These are phyloP conservation scores for Fusarium sp. DNA, from an alignment of 2,329 filamentous ascomycete genomes.

Conservation along the genomic window DNA sequence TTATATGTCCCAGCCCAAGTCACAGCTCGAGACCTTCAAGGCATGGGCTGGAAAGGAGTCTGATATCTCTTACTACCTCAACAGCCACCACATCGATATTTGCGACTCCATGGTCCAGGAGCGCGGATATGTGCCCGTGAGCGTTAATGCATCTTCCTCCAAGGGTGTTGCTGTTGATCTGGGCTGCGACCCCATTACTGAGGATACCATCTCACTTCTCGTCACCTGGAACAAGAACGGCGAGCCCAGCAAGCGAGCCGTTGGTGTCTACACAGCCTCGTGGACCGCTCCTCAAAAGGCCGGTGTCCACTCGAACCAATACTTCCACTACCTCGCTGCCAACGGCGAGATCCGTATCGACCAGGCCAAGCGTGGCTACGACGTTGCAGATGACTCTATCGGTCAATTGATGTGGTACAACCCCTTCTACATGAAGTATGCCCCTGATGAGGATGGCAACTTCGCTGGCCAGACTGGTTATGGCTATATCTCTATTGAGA, in stretches of 20 bases:
- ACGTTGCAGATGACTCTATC: slow-evolving; percentile 83
- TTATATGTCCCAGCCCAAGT: slow-evolving; percentile 95
- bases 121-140: slow-evolving; percentile 77
- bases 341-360: slow-evolving; percentile 89
- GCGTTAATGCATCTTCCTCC: slow-evolving; percentile 80
- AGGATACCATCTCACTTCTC: slow-evolving; percentile 92
- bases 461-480: slow-evolving; percentile 92
- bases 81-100: slow-evolving; percentile 93
- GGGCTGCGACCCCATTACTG: slow-evolving; percentile 82
- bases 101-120: slow-evolving; percentile 88
- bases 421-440: slow-evolving; percentile 95
- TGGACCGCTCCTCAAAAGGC: slow-evolving; percentile 95
- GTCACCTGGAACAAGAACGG: slow-evolving; percentile 85
- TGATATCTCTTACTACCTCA: slow-evolving; percentile 96
- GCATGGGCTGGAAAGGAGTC: slow-evolving; percentile 92
- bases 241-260: slow-evolving; percentile 76
- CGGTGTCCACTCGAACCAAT: slow-evolving; percentile 95
- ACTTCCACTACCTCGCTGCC: slow-evolving; percentile 92
- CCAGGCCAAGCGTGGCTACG: slow-evolving; percentile 94
- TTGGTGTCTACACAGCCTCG: slow-evolving; percentile 90
- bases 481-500: slow-evolving; percentile 94
- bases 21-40: slow-evolving; percentile 92
- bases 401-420: slow-evolving; percentile 86
- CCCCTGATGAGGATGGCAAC: slow-evolving; percentile 93
- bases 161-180: slow-evolving; percentile 81